Evolutionary conservation across 768 basidiomycete species (phyloP).

Genomic region (Lyophyllum semitale): DNA sequence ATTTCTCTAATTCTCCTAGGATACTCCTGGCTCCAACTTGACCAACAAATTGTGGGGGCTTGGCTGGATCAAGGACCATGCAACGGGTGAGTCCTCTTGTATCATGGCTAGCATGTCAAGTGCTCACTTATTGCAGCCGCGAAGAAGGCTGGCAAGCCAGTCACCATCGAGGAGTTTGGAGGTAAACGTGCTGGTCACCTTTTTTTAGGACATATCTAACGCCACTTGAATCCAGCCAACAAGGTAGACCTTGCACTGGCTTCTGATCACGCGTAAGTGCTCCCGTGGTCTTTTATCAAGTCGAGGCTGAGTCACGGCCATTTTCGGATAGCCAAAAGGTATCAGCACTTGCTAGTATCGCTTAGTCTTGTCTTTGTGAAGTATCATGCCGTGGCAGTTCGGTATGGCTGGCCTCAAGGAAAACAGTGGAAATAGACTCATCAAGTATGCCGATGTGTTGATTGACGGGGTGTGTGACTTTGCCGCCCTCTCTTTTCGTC

Average conservation of each 20-base stretch:
- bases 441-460: slow-evolving; percentile 57
- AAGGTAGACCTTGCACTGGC: slow-evolving; percentile 52
- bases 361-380: slow-evolving; percentile 13
- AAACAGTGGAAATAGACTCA: slow-evolving; percentile 49
- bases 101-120: neutral
- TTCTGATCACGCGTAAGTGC: slow-evolving; percentile 49
- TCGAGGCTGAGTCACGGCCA: neutral
- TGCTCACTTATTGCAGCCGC: slow-evolving; percentile 37
- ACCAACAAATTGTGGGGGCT: slow-evolving; percentile 52
- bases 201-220: neutral
- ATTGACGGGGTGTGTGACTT: slow-evolving; percentile 40
- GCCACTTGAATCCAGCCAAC: slow-evolving; percentile 36
- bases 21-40: slow-evolving; percentile 50
- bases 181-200: slow-evolving; percentile 28
- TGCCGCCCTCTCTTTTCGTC: neutral
- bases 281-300: neutral
- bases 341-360: neutral
- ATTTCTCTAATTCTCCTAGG: slow-evolving; percentile 25
- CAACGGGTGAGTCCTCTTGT: slow-evolving; percentile 31
- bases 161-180: slow-evolving; percentile 68
- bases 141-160: slow-evolving; percentile 55
- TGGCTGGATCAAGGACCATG: slow-evolving; percentile 61
- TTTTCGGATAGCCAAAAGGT: slow-evolving; percentile 28
- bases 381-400: slow-evolving; percentile 65
- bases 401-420: slow-evolving; percentile 51